Evolutionary conservation across 2,329 filamentous ascomycete genomes (phyloP).

Genomic region (Zymoseptoria ardabiliae): DNA sequence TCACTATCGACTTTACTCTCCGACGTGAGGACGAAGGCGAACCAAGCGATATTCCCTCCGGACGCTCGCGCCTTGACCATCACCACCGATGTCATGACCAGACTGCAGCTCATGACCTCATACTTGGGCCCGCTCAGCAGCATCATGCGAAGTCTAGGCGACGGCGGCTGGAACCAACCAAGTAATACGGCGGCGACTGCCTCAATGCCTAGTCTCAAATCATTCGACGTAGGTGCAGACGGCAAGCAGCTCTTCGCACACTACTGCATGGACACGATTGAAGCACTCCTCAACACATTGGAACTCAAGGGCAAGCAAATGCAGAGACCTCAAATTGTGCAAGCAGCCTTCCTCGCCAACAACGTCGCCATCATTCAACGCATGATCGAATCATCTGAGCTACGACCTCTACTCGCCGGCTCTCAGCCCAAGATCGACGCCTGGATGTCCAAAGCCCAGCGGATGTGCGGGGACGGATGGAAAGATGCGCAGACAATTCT

Average conservation of each 20-base stretch:
- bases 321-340: constrained; percentile 68
- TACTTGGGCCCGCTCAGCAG: constrained; percentile 81
- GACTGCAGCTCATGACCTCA: constrained; percentile 76
- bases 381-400: constrained; percentile 72
- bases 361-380: constrained; percentile 77
- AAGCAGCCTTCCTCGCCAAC: constrained; percentile 89
- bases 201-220: constrained; percentile 61
- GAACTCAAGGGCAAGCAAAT: constrained; percentile 65
- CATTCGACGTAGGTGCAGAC: constrained; percentile 83
- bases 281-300: constrained; percentile 66
- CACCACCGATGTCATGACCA: constrained; percentile 76
- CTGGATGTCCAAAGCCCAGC: constrained; percentile 81
- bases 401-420: constrained; percentile 56
- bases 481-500: constrained; percentile 77
- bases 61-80: constrained; percentile 74
- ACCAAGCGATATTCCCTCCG: constrained; percentile 59
- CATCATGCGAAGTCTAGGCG: constrained; percentile 84
- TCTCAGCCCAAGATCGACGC: constrained; percentile 56
- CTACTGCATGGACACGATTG: constrained; percentile 84
- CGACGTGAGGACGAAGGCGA: constrained; percentile 67
- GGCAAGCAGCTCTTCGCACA: constrained; percentile 81
- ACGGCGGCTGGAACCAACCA: constrained; percentile 73
- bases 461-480: constrained; percentile 72
- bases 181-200: constrained; percentile 51
- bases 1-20: constrained; percentile 78